Base-by-base conservation (phyloP, 345 rosid genomes). In the Atalantia buxifolia region DNA sequence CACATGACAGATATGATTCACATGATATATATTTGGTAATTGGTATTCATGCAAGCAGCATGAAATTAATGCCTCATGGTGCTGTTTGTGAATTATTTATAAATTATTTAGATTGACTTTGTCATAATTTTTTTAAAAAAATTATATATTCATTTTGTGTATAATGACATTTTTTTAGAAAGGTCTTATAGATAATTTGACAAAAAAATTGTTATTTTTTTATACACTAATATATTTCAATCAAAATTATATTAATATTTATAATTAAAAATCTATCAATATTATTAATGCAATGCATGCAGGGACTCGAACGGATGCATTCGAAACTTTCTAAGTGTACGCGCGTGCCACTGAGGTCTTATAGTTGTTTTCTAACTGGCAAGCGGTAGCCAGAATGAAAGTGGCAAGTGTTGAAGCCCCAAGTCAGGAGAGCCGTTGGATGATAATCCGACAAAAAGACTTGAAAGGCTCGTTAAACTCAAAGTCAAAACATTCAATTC, bases 401-500 rank as follows among this genome's bases (percentile, higher is more conserved):
- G 35, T 1, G 66, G 66, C 7, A 4, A 62, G 33, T 12, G 35
- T 18, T 14, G 36, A 14, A 30, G 38, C 16, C 3, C 5, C 5
- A 55, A 38, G 25, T 22, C 13, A 40, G 4, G 59, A 25, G 6
- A 42, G 9, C 69, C 59, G 68, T 65, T n/a, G 50, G 50, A 45
- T 2, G 62, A 64, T 22, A 31, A 35, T 65, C 48, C 9, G 72
- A 65, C 78, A 76, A 63, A 0, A 60, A 22, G 57, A 5, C 57
- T 53, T 18, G 2, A n/a, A 9, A 24, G 27, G 24, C 55, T 21
- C 2, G 21, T 31, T 33, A 7, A 33, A 56, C 10, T 53, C 9
- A 3, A 6, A 22, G 72, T 76, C 64, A 66, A 75, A 66, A 63
- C 74, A 50, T 38, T 75, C 66, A 53, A 64, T 72, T 78, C 74